Evolutionary conservation across 345 rosid genomes (phyloP), one percentile per base, ranked within the genome.

Genomic region (Camelina hispida): DNA sequence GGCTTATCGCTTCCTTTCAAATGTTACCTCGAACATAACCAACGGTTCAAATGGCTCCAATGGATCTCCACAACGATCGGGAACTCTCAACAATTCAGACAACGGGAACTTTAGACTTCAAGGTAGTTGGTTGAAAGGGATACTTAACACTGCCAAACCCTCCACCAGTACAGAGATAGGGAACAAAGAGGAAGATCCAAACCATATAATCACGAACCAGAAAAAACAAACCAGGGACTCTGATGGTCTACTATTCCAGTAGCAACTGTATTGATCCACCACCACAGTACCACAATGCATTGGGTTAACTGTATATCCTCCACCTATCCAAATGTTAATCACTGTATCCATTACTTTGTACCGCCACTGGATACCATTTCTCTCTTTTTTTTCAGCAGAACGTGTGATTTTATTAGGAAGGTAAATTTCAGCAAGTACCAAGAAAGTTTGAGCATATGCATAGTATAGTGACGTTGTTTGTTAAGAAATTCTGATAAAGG

Each of bases 1-100:
- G 79, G 98, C 98, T 13, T 96, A 91, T 81, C 91, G 93, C 42
- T 93, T 93, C 70, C 89, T 96, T 43, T 17, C 79, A 44, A 89
- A 93, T 23, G 91, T 87, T 10, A 69, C 89, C 17, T 76, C 96
- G 1, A 81, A 81, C 50, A 73, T 76, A 17, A 52, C 66, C 65
- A 82, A 58, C 43, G 62, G 53, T 44, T 44, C 68, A 34, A 81
- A 51, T 44, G 61, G 47, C 53, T 34, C 66, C 30, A 73, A 54
- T 23, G 51, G 64, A 62, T 22, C 64, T 51, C 78, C 51, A 43
- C 73, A 66, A 66, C 69, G 10, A 11, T 62, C 81, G 2, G 99
- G 86, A 71, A 78, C 85, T 46, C 81, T 88, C 5, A 71, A 85
- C 79, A 88, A 69, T 80, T 81, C 91, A 64, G 89, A 83, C 65